A percentile compares a stretch with the other conserved stretches of the same genome.
These are phyloP conservation scores for Andrographis paniculata DNA, from an alignment of 305 asterid genomes.

Conservation along the genomic window DNA sequence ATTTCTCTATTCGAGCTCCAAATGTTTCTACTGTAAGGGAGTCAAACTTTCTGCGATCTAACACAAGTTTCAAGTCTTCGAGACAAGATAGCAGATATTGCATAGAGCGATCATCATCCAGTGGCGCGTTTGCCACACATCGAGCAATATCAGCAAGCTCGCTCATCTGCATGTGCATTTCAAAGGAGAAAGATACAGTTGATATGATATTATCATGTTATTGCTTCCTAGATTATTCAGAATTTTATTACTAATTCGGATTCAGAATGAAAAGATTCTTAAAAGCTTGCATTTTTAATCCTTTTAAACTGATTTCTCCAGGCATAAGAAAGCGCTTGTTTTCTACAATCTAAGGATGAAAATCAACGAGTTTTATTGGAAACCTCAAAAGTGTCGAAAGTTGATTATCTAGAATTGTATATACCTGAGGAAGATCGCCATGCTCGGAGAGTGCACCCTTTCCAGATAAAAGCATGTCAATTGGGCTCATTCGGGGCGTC, in stretches of 20 bases:
- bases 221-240: neutral
- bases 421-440: slow-evolving; percentile 95
- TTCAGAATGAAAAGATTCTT: too few relatives aligned
- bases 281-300: too few relatives aligned
- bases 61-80: slow-evolving; percentile 90
- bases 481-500: slow-evolving; percentile 84
- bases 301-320: too few relatives aligned
- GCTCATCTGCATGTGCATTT: slow-evolving; percentile 56
- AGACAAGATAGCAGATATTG: slow-evolving; percentile 89
- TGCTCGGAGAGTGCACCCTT: slow-evolving; percentile 92
- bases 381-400: too few relatives aligned
- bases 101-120: slow-evolving; percentile 86
- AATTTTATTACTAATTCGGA: neutral
- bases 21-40: slow-evolving; percentile 96
- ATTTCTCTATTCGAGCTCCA: slow-evolving; percentile 97
- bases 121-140: slow-evolving; percentile 87
- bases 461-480: slow-evolving; percentile 78
- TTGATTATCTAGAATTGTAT: neutral
- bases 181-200: slow-evolving; percentile 10
- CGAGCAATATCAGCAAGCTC: slow-evolving; percentile 99
- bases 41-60: slow-evolving; percentile 83
- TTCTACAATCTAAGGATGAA: too few relatives aligned
- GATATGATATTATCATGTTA: neutral
- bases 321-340: too few relatives aligned
- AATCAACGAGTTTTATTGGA: neutral